phyloP scores from a whole-genome alignment of 352 stramenopile species.

The Phytophthora fragariae region DNA sequence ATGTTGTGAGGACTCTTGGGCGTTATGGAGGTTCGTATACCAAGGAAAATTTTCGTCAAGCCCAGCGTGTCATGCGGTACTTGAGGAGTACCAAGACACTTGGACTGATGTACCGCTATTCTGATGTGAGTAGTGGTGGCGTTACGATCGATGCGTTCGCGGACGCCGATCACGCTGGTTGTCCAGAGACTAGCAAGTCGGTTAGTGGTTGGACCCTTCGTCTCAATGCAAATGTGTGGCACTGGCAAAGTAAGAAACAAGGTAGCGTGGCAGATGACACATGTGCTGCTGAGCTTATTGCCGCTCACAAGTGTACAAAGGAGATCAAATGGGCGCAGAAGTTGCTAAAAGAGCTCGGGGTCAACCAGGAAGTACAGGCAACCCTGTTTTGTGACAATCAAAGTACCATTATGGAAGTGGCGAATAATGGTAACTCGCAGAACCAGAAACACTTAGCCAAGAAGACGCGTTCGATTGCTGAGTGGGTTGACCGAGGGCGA shows the following conservation, averaged over 20 bases:
- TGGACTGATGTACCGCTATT: not conserved
- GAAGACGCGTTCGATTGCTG: not conserved
- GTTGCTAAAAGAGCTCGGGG: not conserved
- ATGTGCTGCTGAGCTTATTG: not conserved
- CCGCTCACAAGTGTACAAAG: constrained; percentile 1
- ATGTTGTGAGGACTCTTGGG: not conserved
- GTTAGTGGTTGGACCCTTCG: too few species aligned
- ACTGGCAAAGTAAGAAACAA: constrained; percentile 11
- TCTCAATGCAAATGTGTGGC: not conserved
- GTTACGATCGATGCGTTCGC: too few species aligned
- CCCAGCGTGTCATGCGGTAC: not conserved
- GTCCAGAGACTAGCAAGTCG: too few species aligned
- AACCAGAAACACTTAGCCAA: constrained; percentile 1
- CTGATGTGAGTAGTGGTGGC: too few species aligned
- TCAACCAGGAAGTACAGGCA: not conserved
- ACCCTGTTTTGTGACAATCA: constrained; percentile 10
- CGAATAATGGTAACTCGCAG: constrained; percentile 9
- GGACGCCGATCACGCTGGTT: too few species aligned
- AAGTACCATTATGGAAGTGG: constrained; percentile 2
- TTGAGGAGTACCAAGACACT: not conserved
- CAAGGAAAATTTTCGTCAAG: not conserved
- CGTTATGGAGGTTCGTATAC: not conserved
- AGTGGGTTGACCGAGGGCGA: not conserved
- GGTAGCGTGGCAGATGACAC: too few species aligned
- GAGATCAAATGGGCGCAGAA: not conserved